phyloP scores from a whole-genome alignment of 1,139 yeast species.

The Debaryomyces subglobosus region DNA sequence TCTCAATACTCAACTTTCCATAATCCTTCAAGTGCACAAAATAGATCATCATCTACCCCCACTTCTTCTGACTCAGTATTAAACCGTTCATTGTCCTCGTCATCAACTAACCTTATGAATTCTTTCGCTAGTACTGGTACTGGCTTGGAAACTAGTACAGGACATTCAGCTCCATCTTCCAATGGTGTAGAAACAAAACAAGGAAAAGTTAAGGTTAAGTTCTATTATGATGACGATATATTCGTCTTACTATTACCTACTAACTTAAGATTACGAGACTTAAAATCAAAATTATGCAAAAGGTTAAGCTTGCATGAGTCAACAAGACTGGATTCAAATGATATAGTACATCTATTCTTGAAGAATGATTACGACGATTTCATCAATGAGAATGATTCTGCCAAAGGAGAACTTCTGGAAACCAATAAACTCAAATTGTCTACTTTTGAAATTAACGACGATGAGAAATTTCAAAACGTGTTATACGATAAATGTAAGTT shows the following conservation, averaged over 20 bases:
- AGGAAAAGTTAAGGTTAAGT: slow-evolving; percentile 67
- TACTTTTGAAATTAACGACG: slow-evolving; percentile 44
- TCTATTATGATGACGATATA: slow-evolving; percentile 86
- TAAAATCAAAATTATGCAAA: slow-evolving; percentile 65
- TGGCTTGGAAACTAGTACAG: slow-evolving; percentile 5
- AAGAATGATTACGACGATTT: slow-evolving; percentile 49
- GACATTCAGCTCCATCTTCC: slow-evolving; percentile 4
- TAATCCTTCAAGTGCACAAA: slow-evolving; percentile 15
- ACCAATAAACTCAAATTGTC: slow-evolving; percentile 26
- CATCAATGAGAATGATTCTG: slow-evolving; percentile 32
- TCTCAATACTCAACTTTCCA: slow-evolving; percentile 44
- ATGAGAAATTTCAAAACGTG: slow-evolving; percentile 44
- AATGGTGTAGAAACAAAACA: slow-evolving; percentile 9
- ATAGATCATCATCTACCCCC: slow-evolving; percentile 30
- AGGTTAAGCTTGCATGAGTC: slow-evolving; percentile 47
- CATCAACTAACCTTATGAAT: slow-evolving; percentile 16
- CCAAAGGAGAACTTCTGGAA: slow-evolving; percentile 29
- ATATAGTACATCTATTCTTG: slow-evolving; percentile 33
- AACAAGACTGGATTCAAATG: slow-evolving; percentile 2
- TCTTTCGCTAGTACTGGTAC: slow-evolving; percentile 8
- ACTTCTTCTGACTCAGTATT: slow-evolving; percentile 29
- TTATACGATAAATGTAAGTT: slow-evolving; percentile 51
- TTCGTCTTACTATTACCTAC: slow-evolving; percentile 81
- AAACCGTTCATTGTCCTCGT: slow-evolving; percentile 18
- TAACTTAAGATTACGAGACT: slow-evolving; percentile 59